Conservation (phyloP, 129 eudicot genomes). For the Escallonia rubra region DNA sequence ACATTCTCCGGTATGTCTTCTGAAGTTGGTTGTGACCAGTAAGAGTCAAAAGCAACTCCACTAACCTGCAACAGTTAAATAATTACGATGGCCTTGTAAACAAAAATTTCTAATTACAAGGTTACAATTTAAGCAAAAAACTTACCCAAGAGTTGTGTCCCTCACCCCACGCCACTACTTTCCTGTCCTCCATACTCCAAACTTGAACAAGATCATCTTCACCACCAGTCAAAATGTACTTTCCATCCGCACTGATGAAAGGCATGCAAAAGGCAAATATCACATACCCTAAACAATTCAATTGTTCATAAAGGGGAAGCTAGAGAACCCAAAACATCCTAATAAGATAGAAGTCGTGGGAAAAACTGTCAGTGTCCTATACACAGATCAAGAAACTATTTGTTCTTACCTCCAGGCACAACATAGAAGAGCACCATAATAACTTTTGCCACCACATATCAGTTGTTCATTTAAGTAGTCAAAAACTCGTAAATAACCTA, state of each 20-base stretch:
- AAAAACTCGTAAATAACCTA: conserved; percentile 79
- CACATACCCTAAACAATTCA: not conserved
- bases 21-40: conserved; percentile 76
- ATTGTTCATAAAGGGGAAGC: not conserved
- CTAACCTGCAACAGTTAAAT: conserved; percentile 54
- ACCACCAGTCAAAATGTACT: conserved; percentile 85
- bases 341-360: conserved; percentile 1
- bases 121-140: not conserved
- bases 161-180: conserved; percentile 96
- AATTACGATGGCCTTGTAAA: not conserved
- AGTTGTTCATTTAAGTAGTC: conserved; percentile 80
- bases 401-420: conserved; percentile 85
- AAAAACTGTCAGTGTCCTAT: not conserved
- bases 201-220: conserved; percentile 96
- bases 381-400: not conserved
- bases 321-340: not conserved
- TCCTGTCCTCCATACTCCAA: conserved; percentile 94
- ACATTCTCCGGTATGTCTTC: conserved; percentile 58
- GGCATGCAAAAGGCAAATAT: not conserved
- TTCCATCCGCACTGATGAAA: conserved; percentile 64
- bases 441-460: conserved; percentile 85
- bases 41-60: conserved; percentile 87
- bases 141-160: conserved; percentile 96
- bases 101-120: not conserved
- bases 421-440: conserved; percentile 84